phyloP scores from a whole-genome alignment of 495 filamentous ascomycete species.

The Aspergillus cristatus region DNA sequence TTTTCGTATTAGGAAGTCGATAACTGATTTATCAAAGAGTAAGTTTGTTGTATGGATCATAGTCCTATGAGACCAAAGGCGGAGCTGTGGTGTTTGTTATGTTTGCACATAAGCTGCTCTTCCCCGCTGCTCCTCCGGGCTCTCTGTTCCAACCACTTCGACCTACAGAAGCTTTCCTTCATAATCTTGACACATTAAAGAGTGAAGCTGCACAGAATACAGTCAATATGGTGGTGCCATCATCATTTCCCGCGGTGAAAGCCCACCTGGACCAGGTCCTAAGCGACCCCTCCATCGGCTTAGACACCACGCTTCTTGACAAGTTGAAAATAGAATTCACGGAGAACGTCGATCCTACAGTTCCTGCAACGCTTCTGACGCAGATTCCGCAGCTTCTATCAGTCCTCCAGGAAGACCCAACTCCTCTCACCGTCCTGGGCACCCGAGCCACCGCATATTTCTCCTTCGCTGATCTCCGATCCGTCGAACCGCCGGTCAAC shows the following conservation, averaged over 20 bases:
- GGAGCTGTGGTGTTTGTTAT: slow-evolving; percentile 13
- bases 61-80: slow-evolving; percentile 4
- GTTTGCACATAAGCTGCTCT: slow-evolving; percentile 15
- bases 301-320: slow-evolving; percentile 30
- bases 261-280: slow-evolving; percentile 29
- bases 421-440: slow-evolving; percentile 36
- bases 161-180: no score
- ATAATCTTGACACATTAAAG: not conserved
- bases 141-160: not conserved
- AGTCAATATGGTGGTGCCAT: slow-evolving; percentile 29
- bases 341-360: slow-evolving; percentile 22
- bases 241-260: slow-evolving; percentile 28
- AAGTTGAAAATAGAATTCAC: slow-evolving; percentile 34
- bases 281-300: slow-evolving; percentile 22
- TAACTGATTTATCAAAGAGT: no score
- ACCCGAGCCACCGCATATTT: slow-evolving; percentile 28
- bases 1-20: not conserved
- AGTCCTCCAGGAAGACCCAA: slow-evolving; percentile 42
- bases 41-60: no score
- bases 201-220: no score
- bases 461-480: slow-evolving; percentile 35
- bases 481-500: slow-evolving; percentile 37
- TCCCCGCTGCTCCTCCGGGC: slow-evolving; percentile 7
- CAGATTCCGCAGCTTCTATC: slow-evolving; percentile 39
- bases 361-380: slow-evolving; percentile 33